A percentile compares a stretch with the other conserved stretches of the same genome.
phyloP scores from a whole-genome alignment of 805 yeast species.

The Wickerhamiella vanderwaltii region DNA sequence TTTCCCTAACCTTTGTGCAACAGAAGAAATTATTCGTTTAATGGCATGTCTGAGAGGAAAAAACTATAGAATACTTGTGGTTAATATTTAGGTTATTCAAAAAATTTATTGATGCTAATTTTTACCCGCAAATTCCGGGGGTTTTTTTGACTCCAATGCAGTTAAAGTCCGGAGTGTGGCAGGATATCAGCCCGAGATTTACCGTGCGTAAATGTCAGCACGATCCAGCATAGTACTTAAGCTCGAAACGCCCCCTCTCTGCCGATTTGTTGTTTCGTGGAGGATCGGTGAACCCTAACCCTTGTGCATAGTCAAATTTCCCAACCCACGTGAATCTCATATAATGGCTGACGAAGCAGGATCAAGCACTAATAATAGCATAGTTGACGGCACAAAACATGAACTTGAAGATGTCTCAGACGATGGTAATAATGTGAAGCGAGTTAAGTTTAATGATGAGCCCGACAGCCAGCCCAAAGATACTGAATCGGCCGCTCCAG shows the following conservation, averaged over 20 bases:
- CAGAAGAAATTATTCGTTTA: no score
- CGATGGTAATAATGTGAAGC: slow-evolving; percentile 14
- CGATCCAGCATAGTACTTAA: slow-evolving; percentile 9
- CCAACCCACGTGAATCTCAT: neutral
- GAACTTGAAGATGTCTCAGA: slow-evolving; percentile 18
- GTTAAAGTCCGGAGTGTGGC: slow-evolving; percentile 11
- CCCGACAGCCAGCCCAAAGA: neutral
- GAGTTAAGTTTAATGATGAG: slow-evolving; percentile 11
- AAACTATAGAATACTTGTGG: no score
- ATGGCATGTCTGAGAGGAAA: no score
- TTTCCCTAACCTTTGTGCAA: slow-evolving; percentile 8
- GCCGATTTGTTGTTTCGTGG: neutral
- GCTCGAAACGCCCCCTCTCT: slow-evolving; percentile 4
- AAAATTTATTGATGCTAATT: no score
- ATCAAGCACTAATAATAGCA: no score
- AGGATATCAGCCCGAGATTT: slow-evolving; percentile 7
- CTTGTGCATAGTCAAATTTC: no score
- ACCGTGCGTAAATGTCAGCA: slow-evolving; percentile 10
- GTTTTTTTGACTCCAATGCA: no score
- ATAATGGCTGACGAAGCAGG: no score
- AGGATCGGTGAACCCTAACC: slow-evolving; percentile 10
- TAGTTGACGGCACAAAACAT: no score
- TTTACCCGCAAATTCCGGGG: no score
- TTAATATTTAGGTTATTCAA: no score
- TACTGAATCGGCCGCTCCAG: neutral